Conservation (phyloP, 257 asterid species). For the Rehmannia glutinosa region DNA sequence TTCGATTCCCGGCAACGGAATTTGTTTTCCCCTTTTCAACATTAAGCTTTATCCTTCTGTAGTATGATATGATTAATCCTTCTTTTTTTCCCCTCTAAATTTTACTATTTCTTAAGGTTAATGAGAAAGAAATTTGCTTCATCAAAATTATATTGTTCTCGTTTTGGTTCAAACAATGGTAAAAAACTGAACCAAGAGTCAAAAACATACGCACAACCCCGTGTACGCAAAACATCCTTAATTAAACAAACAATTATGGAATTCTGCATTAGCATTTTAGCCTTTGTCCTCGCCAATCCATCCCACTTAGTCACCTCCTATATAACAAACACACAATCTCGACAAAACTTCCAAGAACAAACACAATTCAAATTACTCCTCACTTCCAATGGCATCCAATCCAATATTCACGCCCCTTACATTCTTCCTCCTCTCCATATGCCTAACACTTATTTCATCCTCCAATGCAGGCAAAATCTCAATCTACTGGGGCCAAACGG, state of each 20-base stretch:
- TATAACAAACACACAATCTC: background rate
- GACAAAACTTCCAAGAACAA: background rate
- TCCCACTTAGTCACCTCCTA: background rate
- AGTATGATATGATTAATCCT: too few species aligned
- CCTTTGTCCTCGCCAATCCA: background rate
- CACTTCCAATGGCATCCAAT: background rate
- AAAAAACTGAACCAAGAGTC: too few species aligned
- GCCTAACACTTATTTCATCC: background rate
- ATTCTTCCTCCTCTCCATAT: background rate
- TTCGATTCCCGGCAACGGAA: conserved; percentile 97
- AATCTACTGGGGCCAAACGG: conserved; percentile 25
- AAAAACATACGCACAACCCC: background rate
- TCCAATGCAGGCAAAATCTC: conserved; percentile 7
- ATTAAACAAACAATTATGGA: too few species aligned
- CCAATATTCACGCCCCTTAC: background rate
- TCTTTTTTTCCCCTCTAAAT: too few species aligned
- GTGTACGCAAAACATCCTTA: background rate
- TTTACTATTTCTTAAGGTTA: too few species aligned
- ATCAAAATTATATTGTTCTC: too few species aligned
- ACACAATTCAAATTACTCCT: background rate
- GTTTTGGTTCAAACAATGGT: too few species aligned
- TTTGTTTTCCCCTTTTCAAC: too few species aligned
- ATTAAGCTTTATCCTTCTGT: too few species aligned
- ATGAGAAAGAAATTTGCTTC: too few species aligned
- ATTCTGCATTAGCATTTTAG: too few species aligned